Base-by-base conservation (phyloP, 1,284 basidiomycete genomes). In the Mycosarcoma maydis region DNA sequence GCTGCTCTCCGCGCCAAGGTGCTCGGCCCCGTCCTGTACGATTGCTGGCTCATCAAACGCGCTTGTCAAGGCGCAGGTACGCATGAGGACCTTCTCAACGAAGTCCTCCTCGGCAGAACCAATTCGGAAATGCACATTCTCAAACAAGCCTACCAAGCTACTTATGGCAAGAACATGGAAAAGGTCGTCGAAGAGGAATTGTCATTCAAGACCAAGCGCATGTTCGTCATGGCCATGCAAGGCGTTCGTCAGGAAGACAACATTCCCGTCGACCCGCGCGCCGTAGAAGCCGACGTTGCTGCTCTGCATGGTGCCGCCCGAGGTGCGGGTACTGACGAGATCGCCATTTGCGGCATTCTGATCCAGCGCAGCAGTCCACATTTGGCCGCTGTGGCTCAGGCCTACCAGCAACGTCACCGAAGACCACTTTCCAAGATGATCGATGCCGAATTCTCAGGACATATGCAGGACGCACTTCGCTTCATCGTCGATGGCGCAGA, bases 401-500 rank as follows among this genome's bases (percentile, higher is more conserved):
- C 64, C 19, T 82, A 81, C 73, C 58, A 72, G 42, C 61, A 65
- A 17, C 44, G 54, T 14, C 60, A 72, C 54, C 45, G 69, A 32
- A 51, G 43, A 10, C 33, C 65, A 0, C 58, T 82, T 10, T 76
- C 75, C 16, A 55, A 52, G 30, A 69, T 76, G 58, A 74, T 82
- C 58, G 72, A 80, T 39, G 48, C 56, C 14, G 75, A 77, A 46
- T 76, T 82, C 57, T 71, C 67, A 5, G 79, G 78, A 3, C 81
- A 82, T 57, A 74, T 82, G 66, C 46, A 64, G 42, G 62, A 77
- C 29, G 78, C 75, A 2, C 54, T 80, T 5, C 50, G 81, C 7
- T 76, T 69, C 66, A 80, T 80, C 38, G 73, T 76, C 40, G 68
- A 76, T n/a, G 77, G 73, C 9, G 81, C 70, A 19, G 79, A 81